These are phyloP conservation scores for Neofusicoccum parvum DNA, from an alignment of 2,329 filamentous ascomycete species.

Conservation along the genomic window DNA sequence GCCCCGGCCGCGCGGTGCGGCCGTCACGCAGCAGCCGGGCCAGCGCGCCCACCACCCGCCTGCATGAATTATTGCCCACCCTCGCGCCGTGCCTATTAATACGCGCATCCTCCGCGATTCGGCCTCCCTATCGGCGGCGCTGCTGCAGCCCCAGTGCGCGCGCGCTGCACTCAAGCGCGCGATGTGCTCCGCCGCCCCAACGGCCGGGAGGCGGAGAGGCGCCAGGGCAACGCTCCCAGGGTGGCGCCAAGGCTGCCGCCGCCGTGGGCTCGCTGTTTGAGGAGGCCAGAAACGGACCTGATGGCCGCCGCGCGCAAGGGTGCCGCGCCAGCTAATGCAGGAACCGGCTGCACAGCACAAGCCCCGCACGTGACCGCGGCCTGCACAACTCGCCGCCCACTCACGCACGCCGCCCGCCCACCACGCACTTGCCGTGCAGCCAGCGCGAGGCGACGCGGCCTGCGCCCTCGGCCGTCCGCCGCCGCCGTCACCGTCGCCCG, in stretches of 20 bases:
- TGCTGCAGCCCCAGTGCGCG: background rate
- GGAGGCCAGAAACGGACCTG: background rate
- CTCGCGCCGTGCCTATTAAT: constrained; percentile 17
- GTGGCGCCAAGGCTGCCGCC: background rate
- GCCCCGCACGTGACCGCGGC: background rate
- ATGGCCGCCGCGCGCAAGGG: constrained; percentile 7
- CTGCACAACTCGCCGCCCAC: background rate
- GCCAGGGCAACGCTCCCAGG: background rate
- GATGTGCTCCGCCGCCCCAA: background rate
- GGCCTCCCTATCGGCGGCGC: background rate
- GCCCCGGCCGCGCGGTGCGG: background rate
- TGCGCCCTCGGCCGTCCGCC: background rate
- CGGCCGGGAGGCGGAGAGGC: background rate
- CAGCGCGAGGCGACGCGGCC: background rate
- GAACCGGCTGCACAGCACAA: constrained; percentile 13
- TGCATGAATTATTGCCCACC: constrained; percentile 18
- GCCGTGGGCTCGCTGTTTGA: background rate
- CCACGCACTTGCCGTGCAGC: background rate
- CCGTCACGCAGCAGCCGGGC: constrained; percentile 12
- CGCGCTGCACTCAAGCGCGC: background rate
- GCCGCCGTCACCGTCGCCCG: no score
- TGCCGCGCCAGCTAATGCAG: constrained; percentile 11
- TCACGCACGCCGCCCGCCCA: background rate
- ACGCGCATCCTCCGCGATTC: constrained; percentile 17
- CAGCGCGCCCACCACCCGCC: constrained; percentile 4